These are phyloP conservation scores for Glaciozyma martinii DNA, from an alignment of 768 basidiomycete species.

Conservation along the genomic window DNA sequence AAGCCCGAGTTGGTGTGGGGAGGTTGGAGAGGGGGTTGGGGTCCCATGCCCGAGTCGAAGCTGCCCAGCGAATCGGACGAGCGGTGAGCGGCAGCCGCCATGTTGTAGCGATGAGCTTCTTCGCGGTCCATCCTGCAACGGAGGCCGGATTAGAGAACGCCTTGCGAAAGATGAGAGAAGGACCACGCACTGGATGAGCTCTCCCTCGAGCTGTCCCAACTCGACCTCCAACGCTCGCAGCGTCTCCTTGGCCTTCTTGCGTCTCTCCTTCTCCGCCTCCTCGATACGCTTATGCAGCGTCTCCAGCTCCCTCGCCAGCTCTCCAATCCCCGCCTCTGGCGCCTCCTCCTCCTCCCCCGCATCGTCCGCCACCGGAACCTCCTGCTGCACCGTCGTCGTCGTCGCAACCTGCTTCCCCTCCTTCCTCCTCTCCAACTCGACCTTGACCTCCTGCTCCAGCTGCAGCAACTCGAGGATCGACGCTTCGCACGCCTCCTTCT, in stretches of 20 bases:
- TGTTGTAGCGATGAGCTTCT: conserved; percentile 17
- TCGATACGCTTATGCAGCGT: conserved; percentile 26
- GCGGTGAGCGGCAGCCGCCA: not conserved
- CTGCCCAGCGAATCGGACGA: not conserved
- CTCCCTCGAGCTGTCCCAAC: conserved; percentile 20
- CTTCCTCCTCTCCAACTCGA: conserved; percentile 12
- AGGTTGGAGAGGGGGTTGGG: not conserved
- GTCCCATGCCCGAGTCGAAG: not conserved
- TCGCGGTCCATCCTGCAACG: conserved; percentile 26
- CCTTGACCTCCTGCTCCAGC: conserved; percentile 5
- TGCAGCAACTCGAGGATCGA: not conserved
- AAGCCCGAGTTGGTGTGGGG: conserved; percentile 3
- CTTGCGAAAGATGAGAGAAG: not conserved
- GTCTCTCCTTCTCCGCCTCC: conserved; percentile 6
- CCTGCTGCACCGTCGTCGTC: too few relatives aligned
- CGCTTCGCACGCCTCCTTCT: conserved; percentile 9
- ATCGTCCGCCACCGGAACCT: not conserved
- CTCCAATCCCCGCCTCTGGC: conserved; percentile 5
- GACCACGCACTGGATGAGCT: conserved; percentile 20
- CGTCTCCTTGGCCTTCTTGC: conserved; percentile 13
- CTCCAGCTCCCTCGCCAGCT: conserved; percentile 27
- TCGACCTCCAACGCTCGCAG: conserved; percentile 22
- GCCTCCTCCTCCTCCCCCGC: not conserved
- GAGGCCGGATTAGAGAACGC: not conserved
- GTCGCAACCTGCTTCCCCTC: conserved; percentile 7